These are phyloP conservation scores for Phytophthora rubi DNA, from an alignment of 352 stramenopile species.

Conservation along the genomic window DNA sequence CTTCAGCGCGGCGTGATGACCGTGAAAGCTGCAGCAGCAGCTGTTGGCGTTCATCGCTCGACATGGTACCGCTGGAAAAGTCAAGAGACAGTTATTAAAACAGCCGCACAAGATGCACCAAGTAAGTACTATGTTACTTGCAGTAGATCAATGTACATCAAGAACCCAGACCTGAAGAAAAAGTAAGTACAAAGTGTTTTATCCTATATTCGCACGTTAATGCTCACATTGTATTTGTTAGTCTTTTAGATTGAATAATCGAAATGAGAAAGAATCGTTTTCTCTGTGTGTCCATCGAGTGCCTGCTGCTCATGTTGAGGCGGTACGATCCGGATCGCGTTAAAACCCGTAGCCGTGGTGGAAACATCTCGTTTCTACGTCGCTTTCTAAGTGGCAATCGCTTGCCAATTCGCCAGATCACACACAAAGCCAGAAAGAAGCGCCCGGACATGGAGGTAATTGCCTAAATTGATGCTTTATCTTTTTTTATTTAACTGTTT, in stretches of 20 bases:
- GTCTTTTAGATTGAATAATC: background rate
- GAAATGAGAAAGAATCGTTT: background rate
- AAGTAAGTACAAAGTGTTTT: no score
- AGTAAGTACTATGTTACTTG: no score
- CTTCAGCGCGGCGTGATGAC: no score
- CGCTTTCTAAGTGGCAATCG: background rate
- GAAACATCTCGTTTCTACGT: background rate
- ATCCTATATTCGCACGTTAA: no score
- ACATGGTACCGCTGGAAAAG: no score
- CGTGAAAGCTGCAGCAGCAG: no score
- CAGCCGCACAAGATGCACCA: no score
- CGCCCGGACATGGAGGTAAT: background rate
- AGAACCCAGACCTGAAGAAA: no score
- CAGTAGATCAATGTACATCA: no score
- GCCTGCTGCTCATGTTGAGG: background rate
- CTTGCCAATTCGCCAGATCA: background rate
- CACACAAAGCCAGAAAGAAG: background rate
- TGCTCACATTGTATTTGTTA: no score
- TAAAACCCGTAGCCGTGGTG: background rate
- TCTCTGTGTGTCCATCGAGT: background rate
- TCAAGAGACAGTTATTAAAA: no score
- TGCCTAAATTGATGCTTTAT: background rate
- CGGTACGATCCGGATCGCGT: background rate
- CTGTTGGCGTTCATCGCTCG: no score
- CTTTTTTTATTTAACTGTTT: background rate